These are phyloP conservation scores for Xylariaceae sp. DNA, from an alignment of 2,329 filamentous ascomycete species.

Conservation along the genomic window DNA sequence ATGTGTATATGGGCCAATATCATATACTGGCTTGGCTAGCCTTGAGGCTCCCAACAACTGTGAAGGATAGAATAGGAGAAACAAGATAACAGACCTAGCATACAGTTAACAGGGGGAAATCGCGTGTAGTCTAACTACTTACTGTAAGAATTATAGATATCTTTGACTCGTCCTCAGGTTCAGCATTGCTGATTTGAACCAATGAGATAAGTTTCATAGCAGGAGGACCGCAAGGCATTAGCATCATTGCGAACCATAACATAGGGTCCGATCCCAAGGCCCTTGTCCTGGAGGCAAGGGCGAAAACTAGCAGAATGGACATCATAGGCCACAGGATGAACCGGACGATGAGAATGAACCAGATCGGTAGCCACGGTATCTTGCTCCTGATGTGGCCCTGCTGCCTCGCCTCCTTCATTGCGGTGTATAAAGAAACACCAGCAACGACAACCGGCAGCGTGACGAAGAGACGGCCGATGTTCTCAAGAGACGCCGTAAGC, in stretches of 20 bases:
- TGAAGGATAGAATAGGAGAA: constrained; percentile 42
- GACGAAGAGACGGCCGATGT: constrained; percentile 66
- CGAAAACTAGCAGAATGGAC: constrained; percentile 58
- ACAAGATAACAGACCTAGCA: constrained; percentile 41
- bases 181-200: constrained; percentile 46
- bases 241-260: constrained; percentile 62
- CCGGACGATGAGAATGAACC: constrained; percentile 56
- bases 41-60: constrained; percentile 40
- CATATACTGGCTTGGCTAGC: constrained; percentile 35
- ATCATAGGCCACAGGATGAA: constrained; percentile 64
- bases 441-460: constrained; percentile 67
- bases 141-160: constrained; percentile 49
- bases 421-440: constrained; percentile 64
- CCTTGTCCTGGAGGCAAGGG: constrained; percentile 54
- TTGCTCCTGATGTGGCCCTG: constrained; percentile 41
- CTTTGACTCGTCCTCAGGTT: constrained; percentile 44
- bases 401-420: constrained; percentile 50
- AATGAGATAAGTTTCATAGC: constrained; percentile 52
- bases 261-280: constrained; percentile 61
- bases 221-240: constrained; percentile 51
- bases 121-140: constrained; percentile 20
- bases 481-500: constrained; percentile 64
- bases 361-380: constrained; percentile 53
- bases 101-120: not conserved
- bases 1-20: too few species aligned